These are phyloP conservation scores for Calonectria fujianensis DNA, from an alignment of 2,329 filamentous ascomycete species.

Conservation along the genomic window DNA sequence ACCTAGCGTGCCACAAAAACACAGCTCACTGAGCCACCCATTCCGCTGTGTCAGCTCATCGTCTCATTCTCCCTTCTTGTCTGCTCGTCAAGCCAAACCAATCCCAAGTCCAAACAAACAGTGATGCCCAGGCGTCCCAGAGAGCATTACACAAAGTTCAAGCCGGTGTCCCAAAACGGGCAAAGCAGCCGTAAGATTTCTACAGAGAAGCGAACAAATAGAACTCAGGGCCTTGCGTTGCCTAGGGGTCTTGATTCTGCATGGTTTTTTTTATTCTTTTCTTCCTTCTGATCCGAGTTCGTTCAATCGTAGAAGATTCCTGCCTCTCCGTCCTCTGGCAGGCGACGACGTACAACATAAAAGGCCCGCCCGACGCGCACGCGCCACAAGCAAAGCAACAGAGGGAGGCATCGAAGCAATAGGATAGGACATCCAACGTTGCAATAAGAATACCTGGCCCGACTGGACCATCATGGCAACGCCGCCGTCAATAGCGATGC, in stretches of 20 bases:
- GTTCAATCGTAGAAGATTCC: slow-evolving; percentile 53
- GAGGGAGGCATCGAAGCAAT: slow-evolving; percentile 48
- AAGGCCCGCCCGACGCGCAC: slow-evolving; percentile 53
- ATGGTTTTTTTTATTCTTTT: slow-evolving; percentile 43
- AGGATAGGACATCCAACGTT: slow-evolving; percentile 51
- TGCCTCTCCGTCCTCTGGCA: slow-evolving; percentile 44
- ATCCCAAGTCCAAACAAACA: slow-evolving; percentile 29
- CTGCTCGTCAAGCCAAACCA: slow-evolving; percentile 31
- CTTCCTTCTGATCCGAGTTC: slow-evolving; percentile 48
- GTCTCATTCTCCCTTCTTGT: not conserved
- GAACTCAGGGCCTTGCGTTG: slow-evolving; percentile 39
- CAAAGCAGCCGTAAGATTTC: slow-evolving; percentile 34
- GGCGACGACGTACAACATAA: slow-evolving; percentile 49
- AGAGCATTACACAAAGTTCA: slow-evolving; percentile 28
- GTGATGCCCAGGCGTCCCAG: slow-evolving; percentile 14
- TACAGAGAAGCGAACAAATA: slow-evolving; percentile 46
- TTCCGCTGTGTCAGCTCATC: not conserved
- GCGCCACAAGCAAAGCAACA: slow-evolving; percentile 45
- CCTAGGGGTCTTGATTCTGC: slow-evolving; percentile 36
- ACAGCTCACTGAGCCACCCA: slow-evolving; percentile 3
- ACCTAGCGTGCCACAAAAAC: slow-evolving; percentile 18
- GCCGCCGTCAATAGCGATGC: slow-evolving; percentile 43
- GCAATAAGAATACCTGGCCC: slow-evolving; percentile 40
- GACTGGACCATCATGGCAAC: slow-evolving; percentile 43
- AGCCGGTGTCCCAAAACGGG: slow-evolving; percentile 12